A percentile compares a stretch with the other conserved stretches of the same genome.
These are phyloP conservation scores for Aspergillus coremiiformis DNA, from an alignment of 495 filamentous ascomycete genomes.

Conservation along the genomic window DNA sequence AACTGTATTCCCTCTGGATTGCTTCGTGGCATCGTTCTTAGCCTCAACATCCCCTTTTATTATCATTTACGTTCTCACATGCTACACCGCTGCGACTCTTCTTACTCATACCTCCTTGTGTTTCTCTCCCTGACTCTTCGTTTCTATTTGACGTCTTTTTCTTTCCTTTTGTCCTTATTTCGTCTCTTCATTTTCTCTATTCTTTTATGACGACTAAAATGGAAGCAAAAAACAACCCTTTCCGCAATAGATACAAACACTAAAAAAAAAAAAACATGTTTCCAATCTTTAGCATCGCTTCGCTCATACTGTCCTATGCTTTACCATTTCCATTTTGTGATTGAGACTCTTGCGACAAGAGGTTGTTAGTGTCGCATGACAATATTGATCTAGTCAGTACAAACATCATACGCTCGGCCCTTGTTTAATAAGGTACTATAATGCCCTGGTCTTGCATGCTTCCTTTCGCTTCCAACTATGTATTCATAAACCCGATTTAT, in stretches of 20 bases:
- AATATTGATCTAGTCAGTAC: too few species aligned
- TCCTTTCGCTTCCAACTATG: too few species aligned
- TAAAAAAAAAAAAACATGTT: not conserved
- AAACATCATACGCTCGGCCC: too few species aligned
- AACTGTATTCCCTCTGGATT: slow-evolving; percentile 18
- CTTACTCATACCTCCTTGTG: not conserved
- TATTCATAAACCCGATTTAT: too few species aligned
- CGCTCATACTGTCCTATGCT: too few species aligned
- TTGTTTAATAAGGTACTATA: too few species aligned
- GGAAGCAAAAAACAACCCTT: slow-evolving; percentile 4
- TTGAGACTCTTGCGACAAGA: too few species aligned
- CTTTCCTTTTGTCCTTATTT: not conserved
- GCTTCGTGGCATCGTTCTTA: slow-evolving; percentile 2
- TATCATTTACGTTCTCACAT: slow-evolving; percentile 16
- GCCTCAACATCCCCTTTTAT: slow-evolving; percentile 17
- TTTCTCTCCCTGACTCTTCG: not conserved
- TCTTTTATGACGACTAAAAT: slow-evolving; percentile 6
- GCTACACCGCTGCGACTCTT: not conserved
- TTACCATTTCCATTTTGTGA: too few species aligned
- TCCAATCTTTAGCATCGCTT: too few species aligned
- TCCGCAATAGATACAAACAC: not conserved
- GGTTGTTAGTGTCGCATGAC: too few species aligned
- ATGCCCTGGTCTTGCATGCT: too few species aligned
- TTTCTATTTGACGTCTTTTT: slow-evolving; percentile 2
- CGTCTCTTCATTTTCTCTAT: slow-evolving; percentile 1